Base-by-base conservation (phyloP, 805 yeast genomes). In the Starmera pachycereana region DNA sequence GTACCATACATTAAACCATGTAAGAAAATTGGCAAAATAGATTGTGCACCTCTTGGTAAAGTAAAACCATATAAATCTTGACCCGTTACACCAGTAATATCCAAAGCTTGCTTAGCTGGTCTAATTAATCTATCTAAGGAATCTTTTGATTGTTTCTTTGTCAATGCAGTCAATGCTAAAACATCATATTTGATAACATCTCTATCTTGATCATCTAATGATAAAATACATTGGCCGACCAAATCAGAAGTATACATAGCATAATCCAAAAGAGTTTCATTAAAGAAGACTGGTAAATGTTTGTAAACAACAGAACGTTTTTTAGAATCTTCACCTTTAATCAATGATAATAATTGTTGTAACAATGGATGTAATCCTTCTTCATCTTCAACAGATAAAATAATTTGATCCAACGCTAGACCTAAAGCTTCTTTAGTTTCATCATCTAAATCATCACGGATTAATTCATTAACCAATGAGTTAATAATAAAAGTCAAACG, bases 1-100 rank as follows among this genome's bases (percentile, higher is more conserved):
- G 74, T 74, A 47, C 98, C 99, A 61, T 88, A 86, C 95, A 90
- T 86, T 54, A 92, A 73, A 45, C 97, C 97, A 58, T 90, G 96
- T 49, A 87, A 66, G 67, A 92, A 92, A 39, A 94, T 75, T 27
- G 98, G 98, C 50, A 92, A 69, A 32, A 92, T 63, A 62, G 95
- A 82, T 55, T 74, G 78, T 44, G 96, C 95, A 37, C 97, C 94
- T 58, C 78, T 78, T 60, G 94, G 78, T 45, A 74, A 56, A 40
- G 57, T 54, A 60, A 89, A 84, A 0, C 87, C 96, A 29, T 80
- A 75, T 38, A 89, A 61, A 29, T 83, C 87, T 52, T 72, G 71
- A 1, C 78, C 81, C 31, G 66, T 66, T 18, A 68, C 68, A 22
- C 88, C 86, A 14, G 87, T 73, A 41, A 77, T 58, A 29, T 68